A percentile compares a stretch with the other conserved stretches of the same genome.
These are phyloP conservation scores for Ogataea neopini DNA, from an alignment of 805 yeast species.

Conservation along the genomic window DNA sequence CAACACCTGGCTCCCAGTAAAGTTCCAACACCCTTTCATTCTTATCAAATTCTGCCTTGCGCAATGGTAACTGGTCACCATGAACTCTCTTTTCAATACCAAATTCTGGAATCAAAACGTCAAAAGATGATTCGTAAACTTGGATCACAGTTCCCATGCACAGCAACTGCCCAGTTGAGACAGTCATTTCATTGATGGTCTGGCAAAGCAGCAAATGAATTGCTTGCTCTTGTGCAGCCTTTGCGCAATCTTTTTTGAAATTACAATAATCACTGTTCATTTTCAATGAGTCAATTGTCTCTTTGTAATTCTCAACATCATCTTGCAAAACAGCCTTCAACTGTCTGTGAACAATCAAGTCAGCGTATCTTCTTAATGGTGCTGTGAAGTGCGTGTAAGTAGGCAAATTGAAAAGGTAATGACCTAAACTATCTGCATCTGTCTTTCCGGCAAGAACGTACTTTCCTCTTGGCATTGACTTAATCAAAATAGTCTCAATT, in stretches of 20 bases:
- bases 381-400: slow-evolving; percentile 92
- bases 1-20: slow-evolving; percentile 91
- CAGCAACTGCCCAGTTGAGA: slow-evolving; percentile 74
- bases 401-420: slow-evolving; percentile 80
- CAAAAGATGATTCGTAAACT: slow-evolving; percentile 95
- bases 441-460: slow-evolving; percentile 87
- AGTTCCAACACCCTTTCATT: slow-evolving; percentile 66
- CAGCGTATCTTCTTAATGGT: slow-evolving; percentile 90
- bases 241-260: slow-evolving; percentile 93
- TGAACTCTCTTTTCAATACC: slow-evolving; percentile 96
- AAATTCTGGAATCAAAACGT: slow-evolving; percentile 86
- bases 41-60: slow-evolving; percentile 89
- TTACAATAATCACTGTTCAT: slow-evolving; percentile 90
- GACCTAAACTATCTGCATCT: slow-evolving; percentile 75
- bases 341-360: slow-evolving; percentile 90
- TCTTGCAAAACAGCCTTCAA: slow-evolving; percentile 61
- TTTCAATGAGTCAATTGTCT: slow-evolving; percentile 69
- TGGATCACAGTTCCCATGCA: slow-evolving; percentile 86
- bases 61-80: slow-evolving; percentile 92
- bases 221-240: slow-evolving; percentile 91
- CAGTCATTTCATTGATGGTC: slow-evolving; percentile 73
- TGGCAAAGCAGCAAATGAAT: slow-evolving; percentile 83
- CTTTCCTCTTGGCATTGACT: slow-evolving; percentile 82
- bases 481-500: slow-evolving; percentile 75
- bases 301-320: slow-evolving; percentile 42